phyloP scores from a whole-genome alignment of 306 rosid species.

The Castanospermum australe region DNA sequence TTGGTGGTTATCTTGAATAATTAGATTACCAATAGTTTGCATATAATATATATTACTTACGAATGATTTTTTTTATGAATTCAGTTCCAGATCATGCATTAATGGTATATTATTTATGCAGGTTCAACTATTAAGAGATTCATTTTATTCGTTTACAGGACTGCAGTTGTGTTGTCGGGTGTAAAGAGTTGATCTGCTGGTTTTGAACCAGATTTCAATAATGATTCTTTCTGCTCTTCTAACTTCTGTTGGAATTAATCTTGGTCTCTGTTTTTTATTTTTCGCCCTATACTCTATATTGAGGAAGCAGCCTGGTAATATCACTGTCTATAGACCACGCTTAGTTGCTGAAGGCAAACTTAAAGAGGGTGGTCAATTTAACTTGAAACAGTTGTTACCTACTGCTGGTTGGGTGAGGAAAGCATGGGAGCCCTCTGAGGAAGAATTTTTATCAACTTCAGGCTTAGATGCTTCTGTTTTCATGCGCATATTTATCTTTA shows the following conservation, averaged over 20 bases:
- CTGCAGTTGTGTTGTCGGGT: conserved; percentile 18
- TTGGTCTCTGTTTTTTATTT: conserved; percentile 67
- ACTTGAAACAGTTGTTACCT: conserved; percentile 69
- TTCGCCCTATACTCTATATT: conserved; percentile 74
- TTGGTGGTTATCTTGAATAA: conserved; percentile 4
- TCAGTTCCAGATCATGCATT: neutral
- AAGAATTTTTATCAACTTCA: conserved; percentile 51
- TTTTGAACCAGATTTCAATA: conserved; percentile 26
- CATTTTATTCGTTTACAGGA: conserved; percentile 6
- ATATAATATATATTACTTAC: neutral
- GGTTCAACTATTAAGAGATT: conserved; percentile 18
- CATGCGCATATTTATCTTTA: conserved; percentile 72
- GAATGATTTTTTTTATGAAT: neutral
- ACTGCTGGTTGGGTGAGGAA: conserved; percentile 75
- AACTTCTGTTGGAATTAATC: conserved; percentile 85
- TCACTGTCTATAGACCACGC: conserved; percentile 68
- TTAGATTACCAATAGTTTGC: neutral
- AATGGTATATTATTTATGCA: conserved; percentile 19
- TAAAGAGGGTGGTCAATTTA: conserved; percentile 44
- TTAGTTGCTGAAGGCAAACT: conserved; percentile 46
- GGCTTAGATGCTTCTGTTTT: conserved; percentile 82
- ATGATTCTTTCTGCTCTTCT: conserved; percentile 81
- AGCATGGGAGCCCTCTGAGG: conserved; percentile 78
- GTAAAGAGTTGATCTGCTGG: conserved; percentile 19
- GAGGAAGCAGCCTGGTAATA: conserved; percentile 71